Evolutionary conservation across 805 yeast species (phyloP), one percentile per base, ranked within the genome.

Genomic region (Ogataea zsoltii): DNA sequence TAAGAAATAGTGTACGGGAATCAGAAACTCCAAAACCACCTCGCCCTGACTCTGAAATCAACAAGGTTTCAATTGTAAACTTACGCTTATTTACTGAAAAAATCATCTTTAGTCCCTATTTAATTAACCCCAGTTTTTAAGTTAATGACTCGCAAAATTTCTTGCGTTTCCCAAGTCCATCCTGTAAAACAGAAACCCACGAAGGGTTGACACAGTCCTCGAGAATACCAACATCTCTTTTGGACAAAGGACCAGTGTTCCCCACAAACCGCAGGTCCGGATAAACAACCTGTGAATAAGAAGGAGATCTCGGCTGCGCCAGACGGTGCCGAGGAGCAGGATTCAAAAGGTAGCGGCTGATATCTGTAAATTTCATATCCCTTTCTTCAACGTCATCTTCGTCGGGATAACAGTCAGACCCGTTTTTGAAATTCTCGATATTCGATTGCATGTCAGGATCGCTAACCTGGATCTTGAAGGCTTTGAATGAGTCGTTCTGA

Each of bases 381-480:
- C 33, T 29, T 16, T n/a, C 6, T 11, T 44, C 46, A n/a, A 38
- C 47, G 2, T 40, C 40, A n/a, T 46, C 49, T 7, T 35, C 41
- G 12, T 37, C 37, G 16, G 41, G 45, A 16, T 33, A 17, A 29
- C 53, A 47, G 13, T 40, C 44, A n/a, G 57, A 43, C 11, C 50
- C 54, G 32, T 55, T 60, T 32, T 45, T 44, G 46, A 50, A 61
- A 21, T 52, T 50, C 2, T 48, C 44, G 1, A 33, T 38, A 38
- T 61, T 59, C 12, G 45, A 21, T 15, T 42, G 33, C 36, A 60
- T 31, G 2, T 49, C 18, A 1, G 61, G 57, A 32, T 58, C 51
- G 16, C 61, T 55, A 10, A 57, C 56, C 40, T 62, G 65, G n/a
- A 58, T 56, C 19, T 50, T 51, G 40, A 65, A 58, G 2, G 56